Evolutionary conservation across 2,329 filamentous ascomycete genomes (phyloP).

Genomic region (Colletotrichum filicis): DNA sequence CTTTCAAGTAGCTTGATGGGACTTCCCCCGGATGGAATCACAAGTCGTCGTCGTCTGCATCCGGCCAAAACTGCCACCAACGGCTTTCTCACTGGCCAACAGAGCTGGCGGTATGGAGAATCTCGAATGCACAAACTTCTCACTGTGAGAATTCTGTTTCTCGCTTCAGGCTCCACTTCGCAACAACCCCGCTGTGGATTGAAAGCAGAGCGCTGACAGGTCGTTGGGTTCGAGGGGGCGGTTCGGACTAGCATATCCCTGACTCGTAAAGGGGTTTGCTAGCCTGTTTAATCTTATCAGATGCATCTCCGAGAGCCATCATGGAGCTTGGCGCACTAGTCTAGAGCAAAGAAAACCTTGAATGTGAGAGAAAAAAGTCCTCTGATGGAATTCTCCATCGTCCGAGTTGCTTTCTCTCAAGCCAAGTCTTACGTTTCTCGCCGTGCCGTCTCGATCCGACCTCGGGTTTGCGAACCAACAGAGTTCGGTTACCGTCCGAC

Average conservation of each 20-base stretch:
- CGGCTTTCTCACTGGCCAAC: background rate
- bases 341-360: background rate
- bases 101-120: background rate
- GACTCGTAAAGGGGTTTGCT: constrained; percentile 12
- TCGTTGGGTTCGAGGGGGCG: background rate
- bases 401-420: background rate
- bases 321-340: constrained; percentile 21
- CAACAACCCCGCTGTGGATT: constrained; percentile 24
- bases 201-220: background rate
- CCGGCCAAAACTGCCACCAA: background rate
- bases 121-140: background rate
- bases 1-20: background rate
- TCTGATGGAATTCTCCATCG: background rate
- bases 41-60: background rate
- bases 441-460: constrained; percentile 18
- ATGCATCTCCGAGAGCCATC: constrained; percentile 21
- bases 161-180: constrained; percentile 26
- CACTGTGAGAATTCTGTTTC: background rate
- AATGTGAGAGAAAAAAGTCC: background rate
- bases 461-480: background rate
- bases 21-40: background rate
- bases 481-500: background rate
- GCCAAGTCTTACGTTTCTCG: background rate
- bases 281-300: constrained; percentile 33
- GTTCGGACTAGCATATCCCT: constrained; percentile 6